Conservation (phyloP, 2,329 filamentous ascomycete species). For the Penicillium sp. region DNA sequence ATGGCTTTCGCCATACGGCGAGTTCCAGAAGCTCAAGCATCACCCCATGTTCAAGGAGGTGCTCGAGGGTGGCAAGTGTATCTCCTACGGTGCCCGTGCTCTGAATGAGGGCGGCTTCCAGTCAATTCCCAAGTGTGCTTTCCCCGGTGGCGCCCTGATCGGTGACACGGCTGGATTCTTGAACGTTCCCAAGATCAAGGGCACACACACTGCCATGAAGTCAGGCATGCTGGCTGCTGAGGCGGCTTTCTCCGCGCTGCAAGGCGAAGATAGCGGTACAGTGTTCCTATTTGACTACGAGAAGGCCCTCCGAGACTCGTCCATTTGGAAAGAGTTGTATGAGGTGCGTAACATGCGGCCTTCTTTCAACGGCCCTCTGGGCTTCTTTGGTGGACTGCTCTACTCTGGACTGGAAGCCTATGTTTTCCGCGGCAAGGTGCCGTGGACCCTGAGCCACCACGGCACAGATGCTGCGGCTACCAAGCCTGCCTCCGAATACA, state of each 20-base stretch:
- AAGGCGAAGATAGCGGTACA: conserved; percentile 57
- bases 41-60: conserved; percentile 85
- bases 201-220: conserved; percentile 96
- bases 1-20: conserved; percentile 90
- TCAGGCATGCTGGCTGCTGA: conserved; percentile 95
- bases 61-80: conserved; percentile 94
- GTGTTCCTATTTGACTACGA: conserved; percentile 96
- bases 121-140: conserved; percentile 94
- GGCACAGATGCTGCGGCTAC: conserved; percentile 74
- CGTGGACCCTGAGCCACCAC: conserved; percentile 90
- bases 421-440: conserved; percentile 75
- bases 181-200: conserved; percentile 98
- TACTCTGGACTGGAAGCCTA: conserved; percentile 94
- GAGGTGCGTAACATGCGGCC: conserved; percentile 97
- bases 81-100: conserved; percentile 90
- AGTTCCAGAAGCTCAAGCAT: conserved; percentile 98
- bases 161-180: conserved; percentile 95
- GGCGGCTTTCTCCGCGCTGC: conserved; percentile 76
- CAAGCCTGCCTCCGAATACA: conserved; percentile 71
- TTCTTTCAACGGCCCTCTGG: conserved; percentile 83
- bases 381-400: conserved; percentile 81
- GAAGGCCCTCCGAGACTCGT: conserved; percentile 76
- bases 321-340: conserved; percentile 90
- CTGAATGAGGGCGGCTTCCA: conserved; percentile 95
- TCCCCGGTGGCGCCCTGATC: conserved; percentile 91